Base-by-base conservation (phyloP, 805 yeast species). In the Starmerella apicola region DNA sequence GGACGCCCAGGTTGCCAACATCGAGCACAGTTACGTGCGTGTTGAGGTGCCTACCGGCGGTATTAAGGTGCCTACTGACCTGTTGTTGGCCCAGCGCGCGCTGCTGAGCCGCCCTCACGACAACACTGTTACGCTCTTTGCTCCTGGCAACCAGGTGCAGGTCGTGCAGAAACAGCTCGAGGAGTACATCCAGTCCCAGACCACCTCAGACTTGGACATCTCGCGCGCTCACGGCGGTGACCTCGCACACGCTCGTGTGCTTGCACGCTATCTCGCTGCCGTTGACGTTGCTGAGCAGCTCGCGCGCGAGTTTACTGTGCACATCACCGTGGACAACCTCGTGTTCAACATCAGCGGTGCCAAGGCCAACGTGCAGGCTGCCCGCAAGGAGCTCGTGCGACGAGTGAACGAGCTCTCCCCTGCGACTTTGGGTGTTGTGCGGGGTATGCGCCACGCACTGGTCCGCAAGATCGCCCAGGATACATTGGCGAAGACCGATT, bases 141-240 rank as follows among this genome's bases (percentile, higher is more conserved):
- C 75, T 39, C 64, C 68, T n/a, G 50, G 60, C 13, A 54, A 58
- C 12, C 67, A 72, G 39, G 70, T 86, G 37, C 52, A 67, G 10
- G 62, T 64, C 15, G 96, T 96, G 16, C 65, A 78, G 45, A 66
- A 65, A 22, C 63, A 61, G 43, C 82, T 88, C 13, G 71, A 76
- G 58, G 57, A 67, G 36, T 65, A 74, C 31, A 72, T 91, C 25
- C 65, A 75, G 35, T 67, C 72, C 40, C 74, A 68, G 55, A 64
- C 68, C 41, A 72, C 78, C 30, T 84, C 77, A 48, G 62, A 74
- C 26, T 67, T 91, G 54, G 94, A 85, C 53, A 77, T 91, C 59
- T 76, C 93, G 9, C 78, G 73, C 60, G 94, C 97, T 23, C 96
- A 91, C 58, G 81, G 84, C 53, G 82, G 81, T 48, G 74, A 82